Evolutionary conservation across 176 grass and related monocot species (phyloP).

Genomic region (Chrysopogon serrulatus): DNA sequence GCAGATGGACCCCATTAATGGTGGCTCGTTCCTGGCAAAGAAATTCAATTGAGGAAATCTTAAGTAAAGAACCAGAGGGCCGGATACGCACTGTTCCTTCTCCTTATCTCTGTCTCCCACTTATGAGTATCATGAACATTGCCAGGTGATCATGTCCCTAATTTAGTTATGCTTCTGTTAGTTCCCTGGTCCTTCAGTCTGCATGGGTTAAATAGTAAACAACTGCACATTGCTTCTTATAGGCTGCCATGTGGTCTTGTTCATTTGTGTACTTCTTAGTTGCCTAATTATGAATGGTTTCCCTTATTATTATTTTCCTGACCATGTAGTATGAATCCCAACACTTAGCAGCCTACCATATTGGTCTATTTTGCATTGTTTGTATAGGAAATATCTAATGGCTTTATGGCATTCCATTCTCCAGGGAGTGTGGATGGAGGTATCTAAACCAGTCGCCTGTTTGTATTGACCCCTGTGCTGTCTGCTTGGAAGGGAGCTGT

Average conservation of each 20-base stretch:
- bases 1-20: slow-evolving; percentile 81
- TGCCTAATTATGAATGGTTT: neutral
- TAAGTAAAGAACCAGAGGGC: slow-evolving; percentile 49
- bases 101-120: slow-evolving; percentile 81
- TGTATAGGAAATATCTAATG: neutral
- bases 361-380: neutral
- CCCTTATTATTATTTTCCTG: slow-evolving; percentile 9
- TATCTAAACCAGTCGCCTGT: slow-evolving; percentile 51
- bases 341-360: neutral
- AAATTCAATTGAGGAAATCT: slow-evolving; percentile 72
- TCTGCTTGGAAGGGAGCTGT: slow-evolving; percentile 89
- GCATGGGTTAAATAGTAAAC: neutral
- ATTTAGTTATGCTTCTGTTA: neutral
- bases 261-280: neutral
- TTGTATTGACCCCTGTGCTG: slow-evolving; percentile 84
- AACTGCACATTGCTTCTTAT: neutral
- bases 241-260: neutral
- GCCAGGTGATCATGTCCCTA: slow-evolving; percentile 54
- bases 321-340: neutral
- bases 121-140: slow-evolving; percentile 93
- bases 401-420: slow-evolving; percentile 9
- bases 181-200: neutral
- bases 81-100: slow-evolving; percentile 57
- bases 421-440: slow-evolving; percentile 88
- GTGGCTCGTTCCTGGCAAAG: slow-evolving; percentile 79